Conservation (phyloP, 1,139 yeast genomes). For the Candida buenavistaensis region DNA sequence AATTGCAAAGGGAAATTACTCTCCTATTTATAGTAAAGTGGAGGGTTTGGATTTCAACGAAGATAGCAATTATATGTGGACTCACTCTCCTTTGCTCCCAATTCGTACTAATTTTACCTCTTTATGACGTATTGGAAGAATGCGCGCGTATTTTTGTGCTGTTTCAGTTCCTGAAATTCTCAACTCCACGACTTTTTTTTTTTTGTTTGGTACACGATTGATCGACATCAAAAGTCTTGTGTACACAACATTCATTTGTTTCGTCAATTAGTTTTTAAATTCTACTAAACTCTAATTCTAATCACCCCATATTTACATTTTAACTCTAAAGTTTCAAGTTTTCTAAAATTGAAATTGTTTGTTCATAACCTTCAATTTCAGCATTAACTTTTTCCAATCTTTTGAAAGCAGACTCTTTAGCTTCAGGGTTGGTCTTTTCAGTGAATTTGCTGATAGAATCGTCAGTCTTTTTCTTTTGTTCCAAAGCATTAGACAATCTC, state of each 20-base stretch:
- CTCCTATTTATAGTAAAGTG: conserved; percentile 3
- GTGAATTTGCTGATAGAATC: conserved; percentile 70
- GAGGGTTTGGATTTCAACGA: too few species aligned
- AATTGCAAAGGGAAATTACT: conserved; percentile 3
- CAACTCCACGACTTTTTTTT: too few species aligned
- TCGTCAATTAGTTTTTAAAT: too few species aligned
- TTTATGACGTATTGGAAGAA: too few species aligned
- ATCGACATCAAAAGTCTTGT: too few species aligned
- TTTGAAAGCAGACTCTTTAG: conserved; percentile 71
- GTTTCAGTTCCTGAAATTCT: too few species aligned
- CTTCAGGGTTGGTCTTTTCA: conserved; percentile 79
- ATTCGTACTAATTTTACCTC: too few species aligned
- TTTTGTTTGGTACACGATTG: too few species aligned
- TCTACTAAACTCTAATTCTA: neutral
- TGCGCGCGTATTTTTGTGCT: too few species aligned
- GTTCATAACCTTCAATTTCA: conserved; percentile 82
- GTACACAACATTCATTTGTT: too few species aligned
- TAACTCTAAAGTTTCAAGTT: conserved; percentile 48
- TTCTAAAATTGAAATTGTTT: conserved; percentile 74
- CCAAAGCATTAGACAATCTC: conserved; percentile 66
- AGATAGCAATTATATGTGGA: too few species aligned
- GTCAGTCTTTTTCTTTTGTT: conserved; percentile 40
- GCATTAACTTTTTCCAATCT: conserved; percentile 74
- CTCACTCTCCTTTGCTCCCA: too few species aligned
- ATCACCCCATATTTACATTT: neutral